A percentile compares a stretch with the other conserved stretches of the same genome.
phyloP scores from a whole-genome alignment of 2,329 filamentous ascomycete species.

The Raffaelea arxii region DNA sequence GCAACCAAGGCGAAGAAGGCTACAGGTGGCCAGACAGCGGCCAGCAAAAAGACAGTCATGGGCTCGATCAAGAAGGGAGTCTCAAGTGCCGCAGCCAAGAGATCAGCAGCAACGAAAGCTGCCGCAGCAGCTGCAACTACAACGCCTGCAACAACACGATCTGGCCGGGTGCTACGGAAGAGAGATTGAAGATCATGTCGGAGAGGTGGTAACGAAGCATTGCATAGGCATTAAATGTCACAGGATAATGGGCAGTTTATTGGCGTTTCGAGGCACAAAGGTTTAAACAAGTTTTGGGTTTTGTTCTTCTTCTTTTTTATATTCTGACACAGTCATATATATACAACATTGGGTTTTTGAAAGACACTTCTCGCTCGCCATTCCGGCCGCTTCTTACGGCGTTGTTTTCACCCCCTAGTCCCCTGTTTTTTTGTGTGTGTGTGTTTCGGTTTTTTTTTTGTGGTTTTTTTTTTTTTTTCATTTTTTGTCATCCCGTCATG shows the following conservation, averaged over 20 bases:
- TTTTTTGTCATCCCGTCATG: not conserved
- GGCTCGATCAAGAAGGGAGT: slow-evolving; percentile 44
- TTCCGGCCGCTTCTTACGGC: no score
- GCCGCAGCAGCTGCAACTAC: slow-evolving; percentile 19
- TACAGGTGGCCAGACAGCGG: slow-evolving; percentile 22
- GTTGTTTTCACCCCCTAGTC: no score
- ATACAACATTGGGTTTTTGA: no score
- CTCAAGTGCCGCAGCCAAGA: slow-evolving; percentile 38
- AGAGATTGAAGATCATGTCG: slow-evolving; percentile 26
- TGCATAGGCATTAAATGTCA: not conserved
- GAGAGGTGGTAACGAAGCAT: not conserved
- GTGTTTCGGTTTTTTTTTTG: not conserved
- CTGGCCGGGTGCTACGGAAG: slow-evolving; percentile 46
- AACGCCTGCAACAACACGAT: slow-evolving; percentile 24
- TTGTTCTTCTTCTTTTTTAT: no score
- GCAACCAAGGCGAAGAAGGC: slow-evolving; percentile 22
- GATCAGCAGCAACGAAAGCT: not conserved
- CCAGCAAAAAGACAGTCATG: slow-evolving; percentile 42
- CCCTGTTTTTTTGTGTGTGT: no score
- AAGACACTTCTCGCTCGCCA: no score
- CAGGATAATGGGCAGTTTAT: no score
- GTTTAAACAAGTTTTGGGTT: no score
- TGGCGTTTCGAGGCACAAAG: no score
- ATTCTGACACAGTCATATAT: no score
- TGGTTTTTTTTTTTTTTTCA: not conserved